Evolutionary conservation across 2,329 filamentous ascomycete genomes (phyloP), one percentile per base, ranked within the genome.

Genomic region (Fusarium temperatum): DNA sequence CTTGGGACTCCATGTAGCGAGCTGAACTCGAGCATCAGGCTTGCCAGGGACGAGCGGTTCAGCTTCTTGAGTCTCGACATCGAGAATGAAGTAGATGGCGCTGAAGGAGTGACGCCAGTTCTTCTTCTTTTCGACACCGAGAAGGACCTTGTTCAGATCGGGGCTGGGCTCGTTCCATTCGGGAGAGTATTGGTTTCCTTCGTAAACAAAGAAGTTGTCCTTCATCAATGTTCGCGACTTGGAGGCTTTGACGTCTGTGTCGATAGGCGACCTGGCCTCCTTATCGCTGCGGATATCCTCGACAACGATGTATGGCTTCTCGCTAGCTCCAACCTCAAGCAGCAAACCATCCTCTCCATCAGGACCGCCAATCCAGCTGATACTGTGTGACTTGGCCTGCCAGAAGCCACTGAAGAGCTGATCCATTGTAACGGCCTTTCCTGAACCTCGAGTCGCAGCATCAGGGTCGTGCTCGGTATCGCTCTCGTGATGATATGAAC

Each of bases 41-140:
- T 93, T 86, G 5, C 85, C 85, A 0, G 94, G 92, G 74, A 98
- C 90, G 59, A 99, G 85, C 2, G 96, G 91, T 82, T 97, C 88
- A 3, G 89, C 93, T 2, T 84, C 88, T 81, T 98, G 95, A 2
- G 91, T 92, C 38, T 89, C 90, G 32, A 99, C 96, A 80, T 99
- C 93, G 74, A 98, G 93, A 68, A 99, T 91, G 90, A 93, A 99
- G 84, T 98, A 99, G 32, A 89, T 86, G 1, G 92, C 96, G 15
- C 91, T 95, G 78, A 90, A 95, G 1, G 96, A 98, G 82, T 98
- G 93, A 74, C 96, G 91, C 93, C 95, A 99, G 77, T 96, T 95
- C 77, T 89, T 90, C 81, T 93, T 84, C 28, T 85, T 81, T 59
- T 94, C 86, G 14, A 94, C 94, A 56, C 91, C 88, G n/a, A 98